These are phyloP conservation scores for Taphrina betulina DNA, from an alignment of 1,139 yeast species.

Conservation along the genomic window DNA sequence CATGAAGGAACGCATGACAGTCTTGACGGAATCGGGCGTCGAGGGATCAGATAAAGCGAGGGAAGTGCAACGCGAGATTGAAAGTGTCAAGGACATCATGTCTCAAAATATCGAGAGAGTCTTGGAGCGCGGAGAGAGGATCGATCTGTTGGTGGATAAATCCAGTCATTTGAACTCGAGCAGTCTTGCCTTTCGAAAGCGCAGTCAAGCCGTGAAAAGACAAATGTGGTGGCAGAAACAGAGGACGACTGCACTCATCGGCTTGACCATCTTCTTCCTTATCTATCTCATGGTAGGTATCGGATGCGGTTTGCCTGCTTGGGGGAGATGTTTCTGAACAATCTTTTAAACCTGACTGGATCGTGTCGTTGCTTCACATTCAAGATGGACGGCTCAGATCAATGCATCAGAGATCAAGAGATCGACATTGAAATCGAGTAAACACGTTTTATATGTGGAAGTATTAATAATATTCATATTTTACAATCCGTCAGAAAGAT, in stretches of 20 bases:
- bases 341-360: not conserved
- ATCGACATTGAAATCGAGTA: no score
- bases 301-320: slow-evolving; percentile 27
- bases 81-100: slow-evolving; percentile 46
- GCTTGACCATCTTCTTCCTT: slow-evolving; percentile 5
- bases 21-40: slow-evolving; percentile 23
- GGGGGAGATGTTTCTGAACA: slow-evolving; percentile 17
- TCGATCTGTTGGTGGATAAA: slow-evolving; percentile 71
- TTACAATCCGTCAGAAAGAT: no score
- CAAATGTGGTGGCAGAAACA: slow-evolving; percentile 64
- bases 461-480: no score
- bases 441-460: no score
- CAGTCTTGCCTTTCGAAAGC: slow-evolving; percentile 69
- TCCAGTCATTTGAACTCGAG: slow-evolving; percentile 71
- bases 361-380: not conserved
- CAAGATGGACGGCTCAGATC: no score
- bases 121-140: slow-evolving; percentile 76
- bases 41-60: slow-evolving; percentile 11
- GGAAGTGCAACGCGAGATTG: slow-evolving; percentile 46
- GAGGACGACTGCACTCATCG: slow-evolving; percentile 44
- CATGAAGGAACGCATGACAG: slow-evolving; percentile 35
- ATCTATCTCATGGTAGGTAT: slow-evolving; percentile 24
- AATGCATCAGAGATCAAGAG: no score
- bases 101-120: slow-evolving; percentile 50
- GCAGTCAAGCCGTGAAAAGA: slow-evolving; percentile 64